phyloP scores from a whole-genome alignment of 208 protist species.

The Leishmania turanica region DNA sequence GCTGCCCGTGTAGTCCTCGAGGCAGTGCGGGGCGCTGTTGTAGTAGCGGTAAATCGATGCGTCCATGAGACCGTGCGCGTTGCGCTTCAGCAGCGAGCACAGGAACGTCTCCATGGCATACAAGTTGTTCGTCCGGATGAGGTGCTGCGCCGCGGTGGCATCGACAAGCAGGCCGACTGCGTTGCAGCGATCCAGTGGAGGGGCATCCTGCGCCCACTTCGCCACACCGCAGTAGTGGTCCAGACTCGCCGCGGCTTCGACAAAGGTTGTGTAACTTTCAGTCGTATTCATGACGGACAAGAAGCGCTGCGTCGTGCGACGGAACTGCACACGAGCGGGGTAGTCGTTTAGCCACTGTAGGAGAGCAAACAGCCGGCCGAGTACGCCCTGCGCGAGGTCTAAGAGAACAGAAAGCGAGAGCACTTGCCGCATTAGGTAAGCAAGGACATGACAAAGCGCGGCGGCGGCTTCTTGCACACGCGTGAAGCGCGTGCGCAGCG shows the following conservation, averaged over 20 bases:
- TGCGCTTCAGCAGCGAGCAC: constrained; percentile 45
- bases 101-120: constrained; percentile 43
- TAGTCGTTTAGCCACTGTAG: constrained; percentile 36
- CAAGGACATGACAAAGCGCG: neutral
- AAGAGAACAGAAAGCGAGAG: constrained; percentile 11
- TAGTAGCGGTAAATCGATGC: constrained; percentile 50
- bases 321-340: constrained; percentile 34
- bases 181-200: constrained; percentile 33
- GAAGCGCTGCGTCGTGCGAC: constrained; percentile 48
- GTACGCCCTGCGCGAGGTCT: neutral
- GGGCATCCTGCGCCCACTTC: constrained; percentile 37
- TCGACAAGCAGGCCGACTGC: constrained; percentile 42
- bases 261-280: constrained; percentile 46
- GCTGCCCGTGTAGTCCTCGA: constrained; percentile 49
- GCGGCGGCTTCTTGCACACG: neutral
- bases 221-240: constrained; percentile 50
- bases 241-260: constrained; percentile 31
- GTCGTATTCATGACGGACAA: constrained; percentile 62
- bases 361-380: constrained; percentile 11
- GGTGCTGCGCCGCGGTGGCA: constrained; percentile 29
- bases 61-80: constrained; percentile 54
- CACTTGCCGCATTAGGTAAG: neutral
- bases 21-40: constrained; percentile 44
- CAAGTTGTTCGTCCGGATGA: constrained; percentile 30
- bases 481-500: neutral